These are phyloP conservation scores for Zygnema cylindricum DNA, from an alignment of 139 green algal species.

Conservation along the genomic window DNA sequence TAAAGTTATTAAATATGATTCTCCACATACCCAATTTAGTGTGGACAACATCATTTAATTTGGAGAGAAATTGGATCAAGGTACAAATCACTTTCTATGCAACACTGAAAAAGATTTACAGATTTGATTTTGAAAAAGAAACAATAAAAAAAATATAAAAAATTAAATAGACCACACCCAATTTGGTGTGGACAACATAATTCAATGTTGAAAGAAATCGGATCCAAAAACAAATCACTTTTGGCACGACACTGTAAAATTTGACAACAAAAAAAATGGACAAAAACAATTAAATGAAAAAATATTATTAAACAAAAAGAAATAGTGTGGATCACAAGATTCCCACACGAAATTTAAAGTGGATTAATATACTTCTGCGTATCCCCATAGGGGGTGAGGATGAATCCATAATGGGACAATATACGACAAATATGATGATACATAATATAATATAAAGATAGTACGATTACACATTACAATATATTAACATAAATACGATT, in stretches of 20 bases:
- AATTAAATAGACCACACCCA: not conserved
- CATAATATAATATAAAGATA: too few relatives aligned
- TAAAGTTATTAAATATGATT: not conserved
- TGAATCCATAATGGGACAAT: too few relatives aligned
- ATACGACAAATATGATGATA: too few relatives aligned
- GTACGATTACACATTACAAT: too few relatives aligned
- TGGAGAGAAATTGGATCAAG: too few relatives aligned
- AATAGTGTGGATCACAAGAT: not conserved
- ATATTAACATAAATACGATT: too few relatives aligned
- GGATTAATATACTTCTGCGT: too few relatives aligned
- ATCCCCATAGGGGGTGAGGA: too few relatives aligned
- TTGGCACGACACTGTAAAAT: not conserved
- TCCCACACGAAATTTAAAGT: too few relatives aligned
- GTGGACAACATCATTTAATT: too few relatives aligned
- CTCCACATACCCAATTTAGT: not conserved
- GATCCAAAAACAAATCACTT: not conserved
- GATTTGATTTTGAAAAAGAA: not conserved
- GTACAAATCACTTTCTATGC: not conserved
- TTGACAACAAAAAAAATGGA: not conserved
- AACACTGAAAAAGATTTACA: slow-evolving; percentile 1
- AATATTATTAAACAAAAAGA: not conserved
- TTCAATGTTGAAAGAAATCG: not conserved
- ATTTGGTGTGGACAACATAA: not conserved
- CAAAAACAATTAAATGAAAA: not conserved
- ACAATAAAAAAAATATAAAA: not conserved